Evolutionary conservation across 352 stramenopile genomes (phyloP).

Genomic region (Pythium dissimile): DNA sequence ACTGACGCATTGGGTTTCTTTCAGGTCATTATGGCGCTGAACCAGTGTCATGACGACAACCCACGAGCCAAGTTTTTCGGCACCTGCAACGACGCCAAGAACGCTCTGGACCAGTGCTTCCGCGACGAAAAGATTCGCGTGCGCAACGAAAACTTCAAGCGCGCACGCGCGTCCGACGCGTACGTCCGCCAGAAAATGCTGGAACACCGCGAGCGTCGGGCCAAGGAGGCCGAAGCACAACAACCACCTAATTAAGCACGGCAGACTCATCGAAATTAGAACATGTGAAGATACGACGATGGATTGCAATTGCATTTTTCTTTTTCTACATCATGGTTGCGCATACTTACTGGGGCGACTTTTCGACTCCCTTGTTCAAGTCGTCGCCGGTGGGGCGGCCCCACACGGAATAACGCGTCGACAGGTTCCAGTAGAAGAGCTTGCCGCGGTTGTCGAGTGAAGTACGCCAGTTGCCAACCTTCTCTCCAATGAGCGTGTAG

Average conservation of each 20-base stretch:
- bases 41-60: conserved; percentile 72
- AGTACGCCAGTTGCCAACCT: conserved; percentile 81
- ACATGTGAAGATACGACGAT: not conserved
- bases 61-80: conserved; percentile 76
- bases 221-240: conserved; percentile 15
- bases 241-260: not conserved
- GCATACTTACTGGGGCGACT: conserved; percentile 1
- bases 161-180: conserved; percentile 58
- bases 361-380: conserved; percentile 47
- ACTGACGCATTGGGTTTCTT: not conserved
- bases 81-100: conserved; percentile 66
- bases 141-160: conserved; percentile 61
- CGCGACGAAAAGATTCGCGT: conserved; percentile 62
- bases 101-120: conserved; percentile 78
- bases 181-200: conserved; percentile 79
- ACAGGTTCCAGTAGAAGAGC: conserved; percentile 88
- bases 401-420: conserved; percentile 80
- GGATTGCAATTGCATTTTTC: too few relatives aligned
- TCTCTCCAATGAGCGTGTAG: conserved; percentile 77
- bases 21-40: conserved; percentile 69
- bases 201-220: conserved; percentile 51
- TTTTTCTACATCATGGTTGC: conserved; percentile 12
- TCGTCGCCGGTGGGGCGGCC: conserved; percentile 58
- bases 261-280: not conserved
- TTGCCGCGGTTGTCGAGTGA: conserved; percentile 83